These are phyloP conservation scores for Apostasia shenzhenica DNA, from an alignment of 106 monocot species.

Conservation along the genomic window DNA sequence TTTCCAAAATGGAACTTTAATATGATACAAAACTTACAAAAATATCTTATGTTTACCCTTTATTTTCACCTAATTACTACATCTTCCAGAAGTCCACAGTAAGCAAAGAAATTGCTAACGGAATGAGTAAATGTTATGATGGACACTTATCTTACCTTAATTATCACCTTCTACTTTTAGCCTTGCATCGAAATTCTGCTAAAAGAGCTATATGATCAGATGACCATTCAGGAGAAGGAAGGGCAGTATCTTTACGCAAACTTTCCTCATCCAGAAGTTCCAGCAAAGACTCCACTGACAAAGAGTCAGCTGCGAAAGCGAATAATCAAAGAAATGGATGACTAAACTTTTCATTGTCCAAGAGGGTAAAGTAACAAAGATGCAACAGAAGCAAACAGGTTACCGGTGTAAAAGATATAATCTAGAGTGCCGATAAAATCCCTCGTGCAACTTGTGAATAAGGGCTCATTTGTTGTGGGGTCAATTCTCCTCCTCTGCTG, in stretches of 20 bases:
- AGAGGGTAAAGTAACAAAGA: neutral
- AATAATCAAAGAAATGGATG: conserved; percentile 6
- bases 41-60: too few relatives aligned
- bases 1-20: too few relatives aligned
- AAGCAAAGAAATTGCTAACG: neutral
- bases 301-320: conserved; percentile 59
- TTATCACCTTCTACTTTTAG: conserved; percentile 56
- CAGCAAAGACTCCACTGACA: conserved; percentile 80
- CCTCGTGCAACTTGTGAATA: conserved; percentile 85
- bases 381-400: neutral
- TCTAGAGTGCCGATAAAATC: conserved; percentile 89
- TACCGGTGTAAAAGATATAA: conserved; percentile 99
- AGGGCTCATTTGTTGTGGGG: conserved; percentile 74
- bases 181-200: conserved; percentile 83
- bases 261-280: conserved; percentile 91
- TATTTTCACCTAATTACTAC: too few relatives aligned
- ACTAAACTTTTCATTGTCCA: neutral
- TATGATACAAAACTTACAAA: too few relatives aligned
- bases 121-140: neutral
- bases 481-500: conserved; percentile 77
- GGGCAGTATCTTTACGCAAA: conserved; percentile 85
- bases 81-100: neutral
- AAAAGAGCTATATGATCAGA: conserved; percentile 96
- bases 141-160: conserved; percentile 11
- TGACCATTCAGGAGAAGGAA: conserved; percentile 98